Percentiles rank a stretch among this genome's conserved stretches.
Conservation (phyloP, 2,329 filamentous ascomycete genomes). For the Alternaria incomplexa region DNA sequence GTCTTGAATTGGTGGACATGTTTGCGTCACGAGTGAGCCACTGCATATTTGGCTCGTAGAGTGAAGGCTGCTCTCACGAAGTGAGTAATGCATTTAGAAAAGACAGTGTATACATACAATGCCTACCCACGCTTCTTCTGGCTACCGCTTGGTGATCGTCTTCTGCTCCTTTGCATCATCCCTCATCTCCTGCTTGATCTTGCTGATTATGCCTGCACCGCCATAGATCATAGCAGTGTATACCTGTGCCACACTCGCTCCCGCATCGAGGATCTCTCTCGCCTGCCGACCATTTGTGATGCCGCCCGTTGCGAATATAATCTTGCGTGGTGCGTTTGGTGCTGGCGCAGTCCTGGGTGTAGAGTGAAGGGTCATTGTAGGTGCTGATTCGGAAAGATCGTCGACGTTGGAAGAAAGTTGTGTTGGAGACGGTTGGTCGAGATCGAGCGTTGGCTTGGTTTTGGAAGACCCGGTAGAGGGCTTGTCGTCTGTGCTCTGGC, state of each 20-base stretch:
- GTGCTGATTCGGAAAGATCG: constrained; percentile 37
- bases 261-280: constrained; percentile 80
- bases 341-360: constrained; percentile 31
- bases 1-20: background rate
- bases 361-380: constrained; percentile 27
- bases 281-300: constrained; percentile 90
- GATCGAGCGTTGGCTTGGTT: constrained; percentile 23
- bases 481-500: constrained; percentile 17
- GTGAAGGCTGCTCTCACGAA: background rate
- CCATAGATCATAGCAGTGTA: constrained; percentile 79
- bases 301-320: constrained; percentile 92
- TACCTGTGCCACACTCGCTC: constrained; percentile 88
- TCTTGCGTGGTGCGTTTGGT: constrained; percentile 61
- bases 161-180: constrained; percentile 43
- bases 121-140: background rate
- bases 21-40: background rate
- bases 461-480: constrained; percentile 10
- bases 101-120: background rate
- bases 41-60: background rate
- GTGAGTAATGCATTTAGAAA: background rate
- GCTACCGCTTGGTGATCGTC: constrained; percentile 23
- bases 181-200: constrained; percentile 59
- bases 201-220: constrained; percentile 65
- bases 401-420: constrained; percentile 34
- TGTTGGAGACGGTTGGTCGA: constrained; percentile 25